A percentile compares a stretch with the other conserved stretches of the same genome.
Conservation (phyloP, 306 rosid genomes). For the Psophocarpus tetragonolobus region DNA sequence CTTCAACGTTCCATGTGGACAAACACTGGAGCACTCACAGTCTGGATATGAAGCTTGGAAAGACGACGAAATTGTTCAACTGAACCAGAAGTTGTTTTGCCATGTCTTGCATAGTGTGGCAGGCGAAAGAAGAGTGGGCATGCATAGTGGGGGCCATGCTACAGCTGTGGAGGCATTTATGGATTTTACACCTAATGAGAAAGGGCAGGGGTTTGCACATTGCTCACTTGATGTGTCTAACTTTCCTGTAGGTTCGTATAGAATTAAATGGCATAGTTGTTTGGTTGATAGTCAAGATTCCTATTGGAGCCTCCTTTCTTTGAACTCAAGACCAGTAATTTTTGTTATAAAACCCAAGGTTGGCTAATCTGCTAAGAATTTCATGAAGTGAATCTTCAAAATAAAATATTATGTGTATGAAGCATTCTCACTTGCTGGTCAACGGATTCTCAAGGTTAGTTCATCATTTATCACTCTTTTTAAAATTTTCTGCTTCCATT, state of each 20-base stretch:
- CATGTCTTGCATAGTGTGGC: conserved; percentile 40
- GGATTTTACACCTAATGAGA: conserved; percentile 47
- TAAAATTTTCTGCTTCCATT: not conserved
- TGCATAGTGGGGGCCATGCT: not conserved
- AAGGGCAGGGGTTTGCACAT: conserved; percentile 68
- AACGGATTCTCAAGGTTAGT: not conserved
- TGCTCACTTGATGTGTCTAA: conserved; percentile 67
- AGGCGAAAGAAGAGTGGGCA: conserved; percentile 1
- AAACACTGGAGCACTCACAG: not conserved
- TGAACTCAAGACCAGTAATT: conserved; percentile 60
- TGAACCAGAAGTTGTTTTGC: conserved; percentile 21
- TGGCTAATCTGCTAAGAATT: conserved; percentile 5
- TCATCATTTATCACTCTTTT: not conserved
- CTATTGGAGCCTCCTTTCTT: conserved; percentile 61
- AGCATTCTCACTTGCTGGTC: not conserved
- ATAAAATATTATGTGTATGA: not conserved
- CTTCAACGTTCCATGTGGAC: not conserved
- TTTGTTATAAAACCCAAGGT: conserved; percentile 35
- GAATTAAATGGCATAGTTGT: conserved; percentile 66
- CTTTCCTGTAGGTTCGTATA: conserved; percentile 58
- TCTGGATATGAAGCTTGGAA: conserved; percentile 18
- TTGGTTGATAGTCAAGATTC: conserved; percentile 50
- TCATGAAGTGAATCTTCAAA: not conserved
- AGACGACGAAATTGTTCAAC: not conserved
- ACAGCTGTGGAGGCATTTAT: conserved; percentile 37